Conservation (phyloP, 139 green algal species). For the Eudorina sp. region DNA sequence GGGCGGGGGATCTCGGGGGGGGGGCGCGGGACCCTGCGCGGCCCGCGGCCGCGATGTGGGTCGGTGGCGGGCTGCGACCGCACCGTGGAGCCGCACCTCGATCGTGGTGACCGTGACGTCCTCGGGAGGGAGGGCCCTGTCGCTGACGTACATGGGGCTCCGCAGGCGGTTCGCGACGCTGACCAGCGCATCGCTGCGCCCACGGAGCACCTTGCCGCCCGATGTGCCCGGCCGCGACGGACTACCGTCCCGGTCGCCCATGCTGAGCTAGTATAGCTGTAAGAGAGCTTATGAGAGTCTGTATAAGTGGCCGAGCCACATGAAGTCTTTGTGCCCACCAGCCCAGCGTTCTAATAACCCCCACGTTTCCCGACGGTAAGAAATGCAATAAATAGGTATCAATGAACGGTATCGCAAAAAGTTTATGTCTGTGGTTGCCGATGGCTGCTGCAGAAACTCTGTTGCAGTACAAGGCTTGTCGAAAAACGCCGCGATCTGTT, state of each 20-base stretch:
- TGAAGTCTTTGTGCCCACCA: no score
- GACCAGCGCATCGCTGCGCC: slow-evolving; percentile 18
- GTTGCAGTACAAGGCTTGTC: background rate
- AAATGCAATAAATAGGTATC: background rate
- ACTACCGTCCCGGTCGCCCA: slow-evolving; percentile 1
- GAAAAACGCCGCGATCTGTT: no score
- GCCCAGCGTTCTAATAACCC: no score
- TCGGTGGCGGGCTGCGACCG: background rate
- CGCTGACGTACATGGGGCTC: slow-evolving; percentile 56
- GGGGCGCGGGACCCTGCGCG: no score
- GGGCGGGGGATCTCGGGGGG: no score
- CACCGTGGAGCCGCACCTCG: slow-evolving; percentile 40
- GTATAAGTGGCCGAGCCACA: no score
- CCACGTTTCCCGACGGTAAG: background rate
- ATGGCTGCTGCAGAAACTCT: no score
- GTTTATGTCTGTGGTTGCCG: background rate
- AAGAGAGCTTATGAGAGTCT: no score
- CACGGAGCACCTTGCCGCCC: background rate
- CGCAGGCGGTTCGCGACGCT: slow-evolving; percentile 33
- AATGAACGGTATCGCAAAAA: background rate
- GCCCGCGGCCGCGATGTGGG: no score
- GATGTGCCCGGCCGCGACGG: slow-evolving; percentile 15
- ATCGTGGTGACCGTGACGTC: slow-evolving; percentile 55
- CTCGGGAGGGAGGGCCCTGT: slow-evolving; percentile 51
- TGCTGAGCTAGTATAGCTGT: no score